Conservation (phyloP, 2,329 filamentous ascomycete genomes). For the Fusarium solani-melongenae region DNA sequence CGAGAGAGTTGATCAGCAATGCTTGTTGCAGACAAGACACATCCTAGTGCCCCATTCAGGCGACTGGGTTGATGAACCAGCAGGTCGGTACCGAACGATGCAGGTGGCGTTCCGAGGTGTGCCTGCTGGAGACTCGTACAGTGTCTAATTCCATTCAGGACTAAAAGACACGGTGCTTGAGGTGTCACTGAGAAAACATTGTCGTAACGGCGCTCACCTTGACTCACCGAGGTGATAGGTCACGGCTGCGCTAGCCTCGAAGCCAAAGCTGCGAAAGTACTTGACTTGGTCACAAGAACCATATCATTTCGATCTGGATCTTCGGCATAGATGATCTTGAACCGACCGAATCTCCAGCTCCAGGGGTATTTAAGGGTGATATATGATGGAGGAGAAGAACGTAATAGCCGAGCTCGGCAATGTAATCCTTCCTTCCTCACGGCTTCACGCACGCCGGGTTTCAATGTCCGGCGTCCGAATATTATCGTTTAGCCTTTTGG, state of each 20-base stretch:
- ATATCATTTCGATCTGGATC: not conserved
- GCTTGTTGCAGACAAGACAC: not conserved
- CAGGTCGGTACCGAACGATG: slow-evolving; percentile 7
- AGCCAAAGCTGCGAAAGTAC: not conserved
- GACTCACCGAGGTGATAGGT: not conserved
- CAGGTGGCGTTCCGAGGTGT: not conserved
- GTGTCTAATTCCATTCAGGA: not conserved
- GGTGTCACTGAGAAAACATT: slow-evolving; percentile 18
- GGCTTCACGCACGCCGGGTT: slow-evolving; percentile 19
- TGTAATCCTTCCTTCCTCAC: not conserved
- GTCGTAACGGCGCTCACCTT: slow-evolving; percentile 9
- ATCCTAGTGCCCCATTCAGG: not conserved
- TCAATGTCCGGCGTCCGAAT: slow-evolving; percentile 26
- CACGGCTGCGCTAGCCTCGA: slow-evolving; percentile 7
- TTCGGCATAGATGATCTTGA: not conserved
- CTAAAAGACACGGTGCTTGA: slow-evolving; percentile 5
- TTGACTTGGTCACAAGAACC: not conserved
- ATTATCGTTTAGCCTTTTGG: slow-evolving; percentile 7
- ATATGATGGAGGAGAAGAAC: not conserved
- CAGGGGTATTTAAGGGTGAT: not conserved
- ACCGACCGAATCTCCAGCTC: slow-evolving; percentile 5
- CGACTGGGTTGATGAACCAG: not conserved
- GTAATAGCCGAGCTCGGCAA: slow-evolving; percentile 17
- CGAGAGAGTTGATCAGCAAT: not conserved
- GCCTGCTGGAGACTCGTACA: not conserved